These are phyloP conservation scores for Fusarium hostae DNA, from an alignment of 2,329 filamentous ascomycete genomes.

Conservation along the genomic window DNA sequence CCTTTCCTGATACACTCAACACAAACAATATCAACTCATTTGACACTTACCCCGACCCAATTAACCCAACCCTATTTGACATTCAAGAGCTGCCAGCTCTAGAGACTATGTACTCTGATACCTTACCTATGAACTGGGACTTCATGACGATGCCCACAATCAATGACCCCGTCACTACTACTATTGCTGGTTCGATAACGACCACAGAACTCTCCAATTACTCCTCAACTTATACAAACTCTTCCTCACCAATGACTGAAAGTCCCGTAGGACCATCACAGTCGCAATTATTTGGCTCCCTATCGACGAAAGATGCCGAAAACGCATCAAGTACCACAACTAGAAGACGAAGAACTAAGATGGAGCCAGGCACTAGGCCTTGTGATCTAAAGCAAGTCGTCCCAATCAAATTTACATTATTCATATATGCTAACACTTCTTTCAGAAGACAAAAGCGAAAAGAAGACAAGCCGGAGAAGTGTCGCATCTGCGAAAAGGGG, in stretches of 20 bases:
- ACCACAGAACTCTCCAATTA: neutral
- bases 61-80: neutral
- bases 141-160: neutral
- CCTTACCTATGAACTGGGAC: neutral
- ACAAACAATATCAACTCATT: neutral
- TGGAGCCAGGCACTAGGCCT: neutral
- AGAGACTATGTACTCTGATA: neutral
- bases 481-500: constrained; percentile 9
- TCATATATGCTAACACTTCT: neutral
- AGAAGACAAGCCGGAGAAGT: constrained; percentile 9
- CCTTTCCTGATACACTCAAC: neutral
- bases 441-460: constrained; percentile 10
- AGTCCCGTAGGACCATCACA: neutral
- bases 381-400: constrained; percentile 20
- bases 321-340: neutral
- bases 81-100: neutral
- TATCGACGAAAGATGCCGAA: neutral
- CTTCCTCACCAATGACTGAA: neutral
- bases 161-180: neutral
- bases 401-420: fast-evolving
- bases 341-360: constrained; percentile 1
- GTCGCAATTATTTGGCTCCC: neutral
- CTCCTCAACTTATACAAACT: neutral
- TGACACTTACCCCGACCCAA: neutral
- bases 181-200: neutral